Evolutionary conservation across 331 rosid genomes (phyloP), one percentile per base, ranked within the genome.

Genomic region (Pyracantha coccinea): DNA sequence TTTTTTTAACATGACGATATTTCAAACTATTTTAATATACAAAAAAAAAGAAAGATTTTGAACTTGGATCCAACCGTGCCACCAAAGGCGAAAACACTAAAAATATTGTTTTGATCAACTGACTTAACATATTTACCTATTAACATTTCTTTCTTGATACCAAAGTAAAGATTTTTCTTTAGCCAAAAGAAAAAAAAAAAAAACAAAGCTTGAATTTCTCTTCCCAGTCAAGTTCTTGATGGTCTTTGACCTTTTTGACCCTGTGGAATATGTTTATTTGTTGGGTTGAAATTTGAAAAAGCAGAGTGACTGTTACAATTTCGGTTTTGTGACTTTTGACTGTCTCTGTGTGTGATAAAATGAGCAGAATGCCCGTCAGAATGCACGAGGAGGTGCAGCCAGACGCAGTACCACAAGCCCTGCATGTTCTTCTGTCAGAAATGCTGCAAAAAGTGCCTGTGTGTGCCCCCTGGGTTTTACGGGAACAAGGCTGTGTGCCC

Each of bases 401-500:
- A 50, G 81, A 92, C 97, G 19, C 97, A 92, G 64, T 92, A 92
- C 79, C 86, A 82, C 80, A 92, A 92, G 75, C 92, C 97, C 0
- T 92, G 97, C 86, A 71, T 89, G 91, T 86, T 86, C 50, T 92
- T 88, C 86, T 92, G 97, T 60, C 86, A 92, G 63, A 92, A 92
- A 80, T 92, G 97, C 64, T 92, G 97, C 79, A 81, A 5, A 1
- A 88, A 86, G 69, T 92, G 97, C 82, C 85, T 92, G 3, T 92
- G 97, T 69, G 97, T 92, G 28, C 97, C 97, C 1, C 97, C 97
- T 5, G 97, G 97, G 68, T 89, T 75, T 67, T 92, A 92, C 80
- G 97, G 97, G 58, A 89, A 92, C n/a, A 92, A 92, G 78, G 91
- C 86, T 2, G 84, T 86, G 47, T 92, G 97, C 88, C 93, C 97